Percentiles rank a stretch among this genome's conserved stretches.
Evolutionary conservation across 768 basidiomycete genomes (phyloP).

Genomic region (Mycena epipterygia): DNA sequence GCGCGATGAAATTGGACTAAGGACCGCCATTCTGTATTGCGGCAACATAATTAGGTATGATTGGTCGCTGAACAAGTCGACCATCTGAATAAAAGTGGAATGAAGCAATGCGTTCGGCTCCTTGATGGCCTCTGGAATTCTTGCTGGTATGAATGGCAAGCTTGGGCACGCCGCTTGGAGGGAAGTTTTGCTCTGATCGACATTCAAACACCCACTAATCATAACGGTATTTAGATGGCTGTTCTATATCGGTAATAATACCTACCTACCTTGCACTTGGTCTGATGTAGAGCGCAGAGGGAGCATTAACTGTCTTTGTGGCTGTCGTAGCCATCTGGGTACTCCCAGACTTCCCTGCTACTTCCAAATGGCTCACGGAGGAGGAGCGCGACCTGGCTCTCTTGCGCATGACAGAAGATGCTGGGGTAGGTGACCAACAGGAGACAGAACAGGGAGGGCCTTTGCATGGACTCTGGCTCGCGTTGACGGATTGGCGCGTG

Average conservation of each 20-base stretch:
- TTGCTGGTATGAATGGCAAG: conserved; percentile 80
- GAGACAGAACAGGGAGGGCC: conserved; percentile 55
- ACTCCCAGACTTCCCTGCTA: conserved; percentile 88
- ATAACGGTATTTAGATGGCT: conserved; percentile 67
- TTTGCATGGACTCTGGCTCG: conserved; percentile 67
- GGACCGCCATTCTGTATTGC: conserved; percentile 79
- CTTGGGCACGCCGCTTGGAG: conserved; percentile 86
- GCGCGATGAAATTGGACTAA: conserved; percentile 77
- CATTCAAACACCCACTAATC: background rate
- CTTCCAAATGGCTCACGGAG: conserved; percentile 71
- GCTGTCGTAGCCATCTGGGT: conserved; percentile 72
- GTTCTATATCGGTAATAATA: conserved; percentile 67
- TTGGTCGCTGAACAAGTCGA: background rate
- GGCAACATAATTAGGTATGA: conserved; percentile 76
- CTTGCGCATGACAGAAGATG: conserved; percentile 77
- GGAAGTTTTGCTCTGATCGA: conserved; percentile 49
- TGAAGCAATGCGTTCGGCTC: conserved; percentile 84
- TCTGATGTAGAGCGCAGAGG: conserved; percentile 51
- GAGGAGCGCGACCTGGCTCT: conserved; percentile 73
- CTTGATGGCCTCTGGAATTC: conserved; percentile 84
- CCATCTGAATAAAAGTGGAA: background rate
- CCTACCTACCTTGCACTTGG: background rate
- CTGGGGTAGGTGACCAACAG: conserved; percentile 64
- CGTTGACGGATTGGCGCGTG: conserved; percentile 85
- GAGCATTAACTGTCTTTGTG: conserved; percentile 69